Base-by-base conservation (phyloP, 2,329 filamentous ascomycete species). In the Beauveria sp. region DNA sequence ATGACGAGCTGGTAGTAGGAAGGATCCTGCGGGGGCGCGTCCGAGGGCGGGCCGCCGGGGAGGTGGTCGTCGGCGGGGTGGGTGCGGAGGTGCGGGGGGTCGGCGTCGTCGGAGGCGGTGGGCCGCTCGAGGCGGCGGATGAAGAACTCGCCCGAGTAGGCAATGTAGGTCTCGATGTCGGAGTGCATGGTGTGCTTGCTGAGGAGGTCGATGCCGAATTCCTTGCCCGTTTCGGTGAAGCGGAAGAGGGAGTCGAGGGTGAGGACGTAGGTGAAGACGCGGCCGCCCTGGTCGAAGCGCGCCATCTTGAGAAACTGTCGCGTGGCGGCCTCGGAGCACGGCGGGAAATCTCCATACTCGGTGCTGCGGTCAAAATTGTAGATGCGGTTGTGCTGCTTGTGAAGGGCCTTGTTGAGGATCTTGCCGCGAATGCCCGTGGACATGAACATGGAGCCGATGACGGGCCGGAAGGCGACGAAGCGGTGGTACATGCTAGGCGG, bases 171-270 rank as follows among this genome's bases (percentile, higher is more conserved):
- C 42, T 87, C 89, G 1, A 96, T 93, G 72, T 97, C 88, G 66
- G 90, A 93, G 76, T 98, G 93, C 91, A 98, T 96, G 46, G 91
- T 96, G 74, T 98, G 93, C 73, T 98, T 98, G 73, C 88, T 92
- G 68, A 98, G 76, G 73, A 97, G 79, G 75, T 97, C 93, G 68
- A 98, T 91, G 58, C 93, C 91, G 63, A 97, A 97, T 69, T 97
- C 93, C 68, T 95, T 95, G 34, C 93, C 93, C 0, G 93, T 98
- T 74, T 97, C 93, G 1, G 93, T 97, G 75, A 97, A 97, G 51
- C 92, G 88, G 70, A 96, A 84, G 58, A 93, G 81, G 5, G 88
- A 89, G 70, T 98, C 93, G 7, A 97, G 81, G 0, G 91, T 96
- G 24, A 98, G 78, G 28, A 97, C 88, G 67, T 97, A 98, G 24